A percentile compares a stretch with the other conserved stretches of the same genome.
Evolutionary conservation across 2,329 filamentous ascomycete species (phyloP).

Genomic region (Cadophora gregata): DNA sequence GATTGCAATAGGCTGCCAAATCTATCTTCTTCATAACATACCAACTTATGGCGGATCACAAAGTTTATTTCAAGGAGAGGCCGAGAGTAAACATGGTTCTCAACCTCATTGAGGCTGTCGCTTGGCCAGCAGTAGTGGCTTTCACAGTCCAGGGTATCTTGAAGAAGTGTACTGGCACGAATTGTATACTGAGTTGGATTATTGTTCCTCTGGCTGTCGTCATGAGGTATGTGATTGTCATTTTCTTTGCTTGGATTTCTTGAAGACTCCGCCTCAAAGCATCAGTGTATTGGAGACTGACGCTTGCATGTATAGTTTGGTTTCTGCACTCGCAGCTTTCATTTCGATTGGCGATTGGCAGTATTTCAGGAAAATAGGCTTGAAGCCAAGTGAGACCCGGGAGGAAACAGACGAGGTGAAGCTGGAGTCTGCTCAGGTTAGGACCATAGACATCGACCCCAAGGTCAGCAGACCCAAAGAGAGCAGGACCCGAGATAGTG

Average conservation of each 20-base stretch:
- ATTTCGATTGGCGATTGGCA: constrained; percentile 7
- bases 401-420: not conserved
- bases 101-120: not conserved
- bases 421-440: not conserved
- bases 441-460: not conserved
- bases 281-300: not conserved
- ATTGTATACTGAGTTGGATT: constrained; percentile 12
- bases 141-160: constrained; percentile 15
- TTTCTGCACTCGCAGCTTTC: not conserved
- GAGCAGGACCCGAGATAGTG: not conserved
- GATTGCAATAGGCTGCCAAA: not conserved
- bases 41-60: constrained; percentile 5
- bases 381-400: not conserved
- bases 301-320: not conserved
- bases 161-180: constrained; percentile 10
- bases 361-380: constrained; percentile 3
- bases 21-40: constrained; percentile 9
- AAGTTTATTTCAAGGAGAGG: not conserved
- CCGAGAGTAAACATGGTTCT: constrained; percentile 9
- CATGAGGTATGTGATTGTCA: not conserved
- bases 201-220: constrained; percentile 7
- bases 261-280: not conserved
- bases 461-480: not conserved
- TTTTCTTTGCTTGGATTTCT: not conserved
- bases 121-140: constrained; percentile 11